phyloP scores from a whole-genome alignment of 768 basidiomycete species.

The Exidia glandulosa region DNA sequence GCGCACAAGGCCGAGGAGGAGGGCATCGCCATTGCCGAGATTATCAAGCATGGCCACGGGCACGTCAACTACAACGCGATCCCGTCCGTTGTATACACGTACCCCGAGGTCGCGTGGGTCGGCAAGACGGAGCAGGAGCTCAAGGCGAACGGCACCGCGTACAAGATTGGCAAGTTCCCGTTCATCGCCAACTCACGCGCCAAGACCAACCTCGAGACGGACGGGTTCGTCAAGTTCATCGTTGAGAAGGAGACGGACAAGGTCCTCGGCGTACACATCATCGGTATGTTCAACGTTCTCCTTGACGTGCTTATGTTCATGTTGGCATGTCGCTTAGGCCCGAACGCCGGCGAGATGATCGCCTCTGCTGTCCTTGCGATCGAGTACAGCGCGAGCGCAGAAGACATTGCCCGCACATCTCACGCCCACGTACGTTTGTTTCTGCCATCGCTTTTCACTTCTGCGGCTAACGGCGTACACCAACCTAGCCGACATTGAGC shows the following conservation, averaged over 20 bases:
- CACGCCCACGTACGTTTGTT: slow-evolving; percentile 73
- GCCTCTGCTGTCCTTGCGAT: slow-evolving; percentile 81
- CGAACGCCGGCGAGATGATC: slow-evolving; percentile 97
- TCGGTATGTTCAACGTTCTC: slow-evolving; percentile 34
- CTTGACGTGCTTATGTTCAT: background rate
- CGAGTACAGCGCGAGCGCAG: slow-evolving; percentile 90
- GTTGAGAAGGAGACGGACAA: slow-evolving; percentile 92
- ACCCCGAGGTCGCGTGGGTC: slow-evolving; percentile 90
- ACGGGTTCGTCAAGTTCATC: slow-evolving; percentile 92
- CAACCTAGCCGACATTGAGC: slow-evolving; percentile 59
- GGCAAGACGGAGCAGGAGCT: slow-evolving; percentile 96
- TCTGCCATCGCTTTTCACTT: no score
- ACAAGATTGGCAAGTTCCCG: slow-evolving; percentile 90
- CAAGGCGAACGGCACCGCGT: slow-evolving; percentile 79
- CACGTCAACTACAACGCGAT: slow-evolving; percentile 96
- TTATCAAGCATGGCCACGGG: slow-evolving; percentile 83
- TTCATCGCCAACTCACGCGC: slow-evolving; percentile 94
- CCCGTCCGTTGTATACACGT: slow-evolving; percentile 94
- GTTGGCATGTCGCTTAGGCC: slow-evolving; percentile 30
- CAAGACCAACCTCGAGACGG: slow-evolving; percentile 90
- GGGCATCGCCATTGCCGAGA: slow-evolving; percentile 93
- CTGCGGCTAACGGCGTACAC: slow-evolving; percentile 9
- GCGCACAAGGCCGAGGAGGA: slow-evolving; percentile 99
- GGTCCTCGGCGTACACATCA: slow-evolving; percentile 89
- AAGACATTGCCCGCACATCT: slow-evolving; percentile 85